Evolutionary conservation across 306 rosid species (phyloP), one percentile per base, ranked within the genome.

Genomic region (Cucumis cinereus): DNA sequence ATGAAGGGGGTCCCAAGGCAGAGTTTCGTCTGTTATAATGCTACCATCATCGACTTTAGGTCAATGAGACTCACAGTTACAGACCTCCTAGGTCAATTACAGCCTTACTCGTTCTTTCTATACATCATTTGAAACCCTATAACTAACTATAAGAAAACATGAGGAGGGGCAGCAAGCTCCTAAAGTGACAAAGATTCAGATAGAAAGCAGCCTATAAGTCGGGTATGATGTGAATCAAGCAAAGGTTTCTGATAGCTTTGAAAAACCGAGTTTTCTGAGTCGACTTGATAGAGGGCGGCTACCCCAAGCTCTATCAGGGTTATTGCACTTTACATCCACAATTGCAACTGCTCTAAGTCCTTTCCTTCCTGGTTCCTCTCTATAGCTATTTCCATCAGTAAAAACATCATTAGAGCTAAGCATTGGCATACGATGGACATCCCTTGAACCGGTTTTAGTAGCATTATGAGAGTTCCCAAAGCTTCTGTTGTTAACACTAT

Each of bases 321-420:
- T 85, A 62, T 92, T 91, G 64, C 97, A 93, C 81, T 86, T 93
- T 66, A 93, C 82, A 83, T 90, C 96, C 72, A 93, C 98, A 80
- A 93, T 84, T 77, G 89, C 97, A 75, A 90, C 98, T 24, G 88
- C 87, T 77, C 83, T 86, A 75, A 81, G 64, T 64, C 80, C 79
- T 84, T 88, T 93, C 75, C 87, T 89, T 28, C 83, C 90, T 74
- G 76, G 82, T 82, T 93, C 90, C 81, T 78, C 84, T 77, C 89
- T 84, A 54, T 54, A 72, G 35, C 84, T 86, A 80, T 81, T 85
- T 80, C 88, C 81, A 68, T 84, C 89, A 60, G 82, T 54, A 9
- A 80, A 43, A 72, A 77, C 62, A 74, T 77, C 77, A 77, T 85
- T 88, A 73, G 89, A 88, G 60, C 87, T 79, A 7, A 93, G 89